Percentiles rank a stretch among this genome's conserved stretches.
Evolutionary conservation across 2,329 filamentous ascomycete species (phyloP).

Genomic region (Tolypocladium sp.): DNA sequence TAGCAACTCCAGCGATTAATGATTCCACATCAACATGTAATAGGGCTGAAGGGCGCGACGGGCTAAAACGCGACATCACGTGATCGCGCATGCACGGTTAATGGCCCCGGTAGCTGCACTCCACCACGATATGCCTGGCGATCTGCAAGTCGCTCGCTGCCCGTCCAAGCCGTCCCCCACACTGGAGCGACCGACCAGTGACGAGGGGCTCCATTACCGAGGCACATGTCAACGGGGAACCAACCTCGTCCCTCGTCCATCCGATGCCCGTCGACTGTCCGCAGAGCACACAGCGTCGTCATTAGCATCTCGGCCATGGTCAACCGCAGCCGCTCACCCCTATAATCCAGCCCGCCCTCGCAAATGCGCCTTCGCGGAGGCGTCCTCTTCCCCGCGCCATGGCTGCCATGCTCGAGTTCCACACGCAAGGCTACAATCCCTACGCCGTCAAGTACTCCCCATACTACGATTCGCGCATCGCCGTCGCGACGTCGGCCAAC

Average conservation of each 20-base stretch:
- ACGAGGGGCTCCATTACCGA: constrained; percentile 13
- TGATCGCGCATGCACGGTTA: constrained; percentile 7
- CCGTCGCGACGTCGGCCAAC: constrained; percentile 84
- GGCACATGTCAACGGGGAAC: constrained; percentile 20
- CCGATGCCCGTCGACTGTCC: neutral
- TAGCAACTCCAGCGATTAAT: neutral
- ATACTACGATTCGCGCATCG: constrained; percentile 91
- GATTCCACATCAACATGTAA: neutral
- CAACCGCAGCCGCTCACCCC: neutral
- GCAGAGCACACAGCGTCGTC: neutral
- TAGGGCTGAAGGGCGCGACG: neutral
- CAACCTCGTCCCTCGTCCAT: neutral
- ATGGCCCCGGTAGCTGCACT: constrained; percentile 8
- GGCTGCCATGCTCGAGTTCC: constrained; percentile 81
- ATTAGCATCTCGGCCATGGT: neutral
- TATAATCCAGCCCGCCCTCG: neutral
- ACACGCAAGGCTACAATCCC: constrained; percentile 88
- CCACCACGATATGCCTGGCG: neutral
- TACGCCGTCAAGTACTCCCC: constrained; percentile 98
- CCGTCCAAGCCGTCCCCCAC: constrained; percentile 1
- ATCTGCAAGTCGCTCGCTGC: too few species aligned
- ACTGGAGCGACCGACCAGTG: constrained; percentile 1
- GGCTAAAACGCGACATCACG: constrained; percentile 16
- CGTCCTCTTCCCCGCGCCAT: constrained; percentile 15
- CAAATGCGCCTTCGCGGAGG: neutral